Evolutionary conservation across 345 rosid species (phyloP).

Genomic region (Citrus inodora): DNA sequence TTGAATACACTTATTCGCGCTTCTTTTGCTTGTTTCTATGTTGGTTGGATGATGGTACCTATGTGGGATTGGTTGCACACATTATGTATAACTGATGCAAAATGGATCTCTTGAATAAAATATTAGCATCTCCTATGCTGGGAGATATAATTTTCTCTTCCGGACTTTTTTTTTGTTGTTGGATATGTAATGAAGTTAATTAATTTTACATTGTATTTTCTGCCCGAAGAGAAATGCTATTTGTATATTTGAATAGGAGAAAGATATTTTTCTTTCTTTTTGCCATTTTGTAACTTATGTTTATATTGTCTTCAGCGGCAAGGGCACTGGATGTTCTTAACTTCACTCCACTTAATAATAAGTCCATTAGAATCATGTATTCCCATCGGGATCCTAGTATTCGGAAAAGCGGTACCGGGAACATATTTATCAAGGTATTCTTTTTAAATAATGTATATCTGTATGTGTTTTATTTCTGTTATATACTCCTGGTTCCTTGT

Average conservation of each 20-base stretch:
- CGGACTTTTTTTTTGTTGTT: background rate
- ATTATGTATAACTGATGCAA: background rate
- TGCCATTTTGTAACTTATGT: background rate
- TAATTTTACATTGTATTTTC: background rate
- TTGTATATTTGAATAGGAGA: background rate
- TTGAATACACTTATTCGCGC: too few species aligned
- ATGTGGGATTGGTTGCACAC: too few species aligned
- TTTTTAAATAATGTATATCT: background rate
- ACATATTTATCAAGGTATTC: constrained; percentile 83
- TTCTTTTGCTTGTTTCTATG: background rate
- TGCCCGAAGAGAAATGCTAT: background rate
- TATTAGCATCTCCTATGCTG: background rate
- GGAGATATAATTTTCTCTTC: background rate
- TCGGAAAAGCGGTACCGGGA: constrained; percentile 89
- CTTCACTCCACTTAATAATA: constrained; percentile 66
- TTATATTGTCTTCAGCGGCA: constrained; percentile 50
- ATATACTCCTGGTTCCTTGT: background rate
- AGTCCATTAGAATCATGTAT: constrained; percentile 76
- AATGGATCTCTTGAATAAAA: background rate
- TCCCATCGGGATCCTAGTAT: constrained; percentile 90
- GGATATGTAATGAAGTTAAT: background rate
- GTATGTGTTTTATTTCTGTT: background rate
- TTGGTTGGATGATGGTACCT: background rate
- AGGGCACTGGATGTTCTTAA: constrained; percentile 80
- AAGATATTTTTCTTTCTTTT: background rate